Evolutionary conservation across 495 filamentous ascomycete species (phyloP).

Genomic region (Elasticomyces elasticus): DNA sequence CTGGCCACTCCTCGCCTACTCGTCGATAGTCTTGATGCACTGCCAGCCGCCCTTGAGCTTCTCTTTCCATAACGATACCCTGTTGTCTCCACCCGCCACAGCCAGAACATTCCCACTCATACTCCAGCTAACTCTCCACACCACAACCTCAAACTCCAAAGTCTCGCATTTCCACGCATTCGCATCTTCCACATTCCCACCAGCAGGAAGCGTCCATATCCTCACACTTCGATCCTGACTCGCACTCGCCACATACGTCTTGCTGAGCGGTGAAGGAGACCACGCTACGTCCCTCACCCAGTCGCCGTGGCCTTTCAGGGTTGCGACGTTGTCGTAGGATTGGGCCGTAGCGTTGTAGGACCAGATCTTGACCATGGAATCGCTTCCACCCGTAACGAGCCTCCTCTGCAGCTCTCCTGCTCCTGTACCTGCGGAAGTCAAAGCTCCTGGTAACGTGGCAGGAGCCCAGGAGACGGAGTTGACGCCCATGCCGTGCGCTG

Average conservation of each 20-base stretch:
- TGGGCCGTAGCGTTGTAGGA: slow-evolving; percentile 44
- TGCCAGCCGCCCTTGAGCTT: slow-evolving; percentile 77
- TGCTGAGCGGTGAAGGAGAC: slow-evolving; percentile 86
- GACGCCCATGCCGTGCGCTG: slow-evolving; percentile 83
- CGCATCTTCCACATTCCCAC: slow-evolving; percentile 19
- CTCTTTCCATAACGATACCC: slow-evolving; percentile 85
- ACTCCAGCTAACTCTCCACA: slow-evolving; percentile 98
- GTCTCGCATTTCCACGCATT: slow-evolving; percentile 64
- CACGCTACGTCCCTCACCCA: slow-evolving; percentile 98
- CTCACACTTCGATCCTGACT: slow-evolving; percentile 94
- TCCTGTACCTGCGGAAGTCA: slow-evolving; percentile 56
- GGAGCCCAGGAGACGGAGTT: slow-evolving; percentile 89
- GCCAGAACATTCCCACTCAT: slow-evolving; percentile 95
- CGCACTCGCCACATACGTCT: slow-evolving; percentile 88
- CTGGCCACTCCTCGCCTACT: slow-evolving; percentile 40
- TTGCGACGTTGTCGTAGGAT: slow-evolving; percentile 43
- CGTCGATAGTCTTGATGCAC: slow-evolving; percentile 90
- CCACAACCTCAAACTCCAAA: slow-evolving; percentile 72
- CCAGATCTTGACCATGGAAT: slow-evolving; percentile 92
- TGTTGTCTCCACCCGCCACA: slow-evolving; percentile 89
- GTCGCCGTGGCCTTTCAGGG: slow-evolving; percentile 72
- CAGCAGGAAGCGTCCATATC: slow-evolving; percentile 72
- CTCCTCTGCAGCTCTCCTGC: slow-evolving; percentile 51
- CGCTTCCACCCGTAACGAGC: slow-evolving; percentile 89
- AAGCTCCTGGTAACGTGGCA: slow-evolving; percentile 65